Conservation (phyloP, 1,139 yeast species). For the Zygotorulaspora mrakii region DNA sequence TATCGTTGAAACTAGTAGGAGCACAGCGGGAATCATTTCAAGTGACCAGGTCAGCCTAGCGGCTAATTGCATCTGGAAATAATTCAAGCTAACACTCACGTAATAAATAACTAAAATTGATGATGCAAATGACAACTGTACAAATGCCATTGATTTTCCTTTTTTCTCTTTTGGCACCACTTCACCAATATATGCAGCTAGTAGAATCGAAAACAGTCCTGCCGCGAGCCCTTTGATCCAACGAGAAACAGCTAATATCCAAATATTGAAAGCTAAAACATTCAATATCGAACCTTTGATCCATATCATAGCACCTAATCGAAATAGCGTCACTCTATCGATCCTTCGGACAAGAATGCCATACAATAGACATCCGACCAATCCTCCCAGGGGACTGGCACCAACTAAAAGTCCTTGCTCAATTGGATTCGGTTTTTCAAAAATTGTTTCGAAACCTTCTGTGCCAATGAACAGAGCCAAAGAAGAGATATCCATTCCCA, state of each 20-base stretch:
- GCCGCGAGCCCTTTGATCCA: slow-evolving; percentile 63
- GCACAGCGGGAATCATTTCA: slow-evolving; percentile 59
- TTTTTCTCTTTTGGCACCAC: slow-evolving; percentile 61
- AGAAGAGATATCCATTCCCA: slow-evolving; percentile 69
- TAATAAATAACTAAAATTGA: slow-evolving; percentile 52
- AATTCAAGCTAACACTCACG: slow-evolving; percentile 24
- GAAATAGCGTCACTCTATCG: slow-evolving; percentile 34
- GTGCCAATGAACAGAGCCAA: slow-evolving; percentile 58
- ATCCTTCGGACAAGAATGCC: slow-evolving; percentile 30
- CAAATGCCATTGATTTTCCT: slow-evolving; percentile 62
- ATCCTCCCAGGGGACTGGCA: slow-evolving; percentile 43
- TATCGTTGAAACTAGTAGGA: slow-evolving; percentile 43
- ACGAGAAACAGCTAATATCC: slow-evolving; percentile 52
- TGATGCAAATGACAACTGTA: slow-evolving; percentile 66
- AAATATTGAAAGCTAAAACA: slow-evolving; percentile 33
- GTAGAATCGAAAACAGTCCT: slow-evolving; percentile 67
- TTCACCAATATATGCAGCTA: slow-evolving; percentile 75
- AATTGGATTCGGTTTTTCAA: slow-evolving; percentile 43
- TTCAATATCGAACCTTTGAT: slow-evolving; percentile 36
- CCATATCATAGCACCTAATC: slow-evolving; percentile 36
- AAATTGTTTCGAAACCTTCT: slow-evolving; percentile 43
- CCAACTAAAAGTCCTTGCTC: slow-evolving; percentile 43
- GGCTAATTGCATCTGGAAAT: slow-evolving; percentile 47
- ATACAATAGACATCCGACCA: slow-evolving; percentile 37
- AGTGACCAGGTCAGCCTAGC: slow-evolving; percentile 70